These are phyloP conservation scores for Calonectria ilicicola DNA, from an alignment of 2,329 filamentous ascomycete genomes.

Conservation along the genomic window DNA sequence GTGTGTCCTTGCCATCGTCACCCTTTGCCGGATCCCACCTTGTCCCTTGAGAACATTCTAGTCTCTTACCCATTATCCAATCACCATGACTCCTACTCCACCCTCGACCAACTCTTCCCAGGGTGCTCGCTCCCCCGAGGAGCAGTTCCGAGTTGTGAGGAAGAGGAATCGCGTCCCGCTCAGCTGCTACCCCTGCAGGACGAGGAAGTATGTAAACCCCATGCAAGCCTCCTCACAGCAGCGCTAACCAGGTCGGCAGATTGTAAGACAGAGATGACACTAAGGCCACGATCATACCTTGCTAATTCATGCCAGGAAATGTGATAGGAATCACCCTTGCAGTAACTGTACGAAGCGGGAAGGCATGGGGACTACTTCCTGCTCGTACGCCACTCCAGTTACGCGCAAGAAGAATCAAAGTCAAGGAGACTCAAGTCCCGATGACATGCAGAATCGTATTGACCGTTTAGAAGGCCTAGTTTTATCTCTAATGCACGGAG, in stretches of 20 bases:
- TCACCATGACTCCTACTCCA: conserved; percentile 79
- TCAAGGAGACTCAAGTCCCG: conserved; percentile 73
- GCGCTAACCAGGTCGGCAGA: conserved; percentile 53
- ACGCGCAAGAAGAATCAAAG: conserved; percentile 80
- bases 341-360: conserved; percentile 95
- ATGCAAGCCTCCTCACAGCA: conserved; percentile 15
- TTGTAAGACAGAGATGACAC: conserved; percentile 42
- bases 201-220: conserved; percentile 80
- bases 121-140: conserved; percentile 82
- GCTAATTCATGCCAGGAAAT: conserved; percentile 73
- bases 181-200: conserved; percentile 90
- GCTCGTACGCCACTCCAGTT: conserved; percentile 82
- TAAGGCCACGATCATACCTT: conserved; percentile 1
- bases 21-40: conserved; percentile 29
- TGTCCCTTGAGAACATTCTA: conserved; percentile 35
- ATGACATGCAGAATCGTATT: conserved; percentile 99
- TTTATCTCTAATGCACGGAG: conserved; percentile 92
- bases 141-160: conserved; percentile 87
- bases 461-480: conserved; percentile 94
- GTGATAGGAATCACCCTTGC: conserved; percentile 90
- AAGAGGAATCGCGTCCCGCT: conserved; percentile 93
- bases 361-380: conserved; percentile 82
- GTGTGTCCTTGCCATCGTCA: conserved; percentile 12
- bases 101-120: conserved; percentile 83
- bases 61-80: conserved; percentile 34